Evolutionary conservation across 805 yeast species (phyloP), one percentile per base, ranked within the genome.

Genomic region (Candida odintsovae): DNA sequence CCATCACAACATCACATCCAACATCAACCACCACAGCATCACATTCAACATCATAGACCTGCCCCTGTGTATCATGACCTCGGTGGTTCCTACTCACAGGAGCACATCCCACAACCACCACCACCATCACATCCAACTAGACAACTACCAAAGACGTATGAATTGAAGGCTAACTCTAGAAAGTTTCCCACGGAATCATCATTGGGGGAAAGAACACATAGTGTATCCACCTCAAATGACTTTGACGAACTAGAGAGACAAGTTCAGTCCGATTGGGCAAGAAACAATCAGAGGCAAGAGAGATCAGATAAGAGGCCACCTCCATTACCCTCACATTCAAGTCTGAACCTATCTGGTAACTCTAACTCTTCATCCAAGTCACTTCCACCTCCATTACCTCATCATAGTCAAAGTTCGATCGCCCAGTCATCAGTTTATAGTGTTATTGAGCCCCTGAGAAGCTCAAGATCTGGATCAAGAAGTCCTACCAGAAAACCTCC

Each of bases 181-280:
- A 41, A 42, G 21, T 28, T 46, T 41, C 41, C 50, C 3, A 42
- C 33, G 8, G 40, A 35, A 33, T 11, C 26, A 3, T 26, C 42
- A 8, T 25, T 37, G 13, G 23, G 25, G 6, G 23, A 33, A 8
- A 33, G 36, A 33, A 33, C 20, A 5, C 36, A 33, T 19, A 33
- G 36, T 33, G 20, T 20, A 8, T 36, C 39, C 15, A 19, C 40
- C 15, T 40, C 54, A 16, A 55, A 59, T 40, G 57, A 61, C 6
- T 64, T 65, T 47, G 69, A 64, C 48, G 65, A 62, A 38, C 44
- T 65, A 9, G 68, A 64, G 38, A 56, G 64, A 42, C 65, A 64
- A 41, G 68, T 65, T 1, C 67, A 61, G 29, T 58, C 63, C 4
- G 65, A 63, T 40, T 58, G 60, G 57, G 56, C 31, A 28, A 28